Base-by-base conservation (phyloP, 768 basidiomycete genomes). In the Naganishia vaughanmartiniae region DNA sequence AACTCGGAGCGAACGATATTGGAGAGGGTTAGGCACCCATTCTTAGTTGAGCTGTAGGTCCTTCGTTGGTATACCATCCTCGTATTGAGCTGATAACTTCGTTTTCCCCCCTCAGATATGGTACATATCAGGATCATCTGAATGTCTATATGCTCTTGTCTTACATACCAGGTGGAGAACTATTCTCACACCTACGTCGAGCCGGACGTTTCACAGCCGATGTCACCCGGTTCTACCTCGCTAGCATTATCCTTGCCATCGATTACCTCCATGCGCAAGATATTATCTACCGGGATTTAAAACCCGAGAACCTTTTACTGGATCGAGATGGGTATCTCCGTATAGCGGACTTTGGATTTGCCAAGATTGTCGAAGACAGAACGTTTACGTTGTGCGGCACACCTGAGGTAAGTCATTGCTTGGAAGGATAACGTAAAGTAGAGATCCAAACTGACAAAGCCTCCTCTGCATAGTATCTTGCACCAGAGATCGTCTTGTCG, bases 121-220 rank as follows among this genome's bases (percentile, higher is more conserved):
- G 79, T 15, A 81, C 81, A 26, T 82, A 82, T 73, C 95, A 96
- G 81, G 96, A 99, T 82, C 89, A 89, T 77, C 83, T 93, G 77
- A 98, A 99, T 84, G 89, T 98, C 58, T 99, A 99, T 83, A 95
- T 99, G 92, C 84, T 99, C 72, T 88, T 98, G 84, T 94, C 92
- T 60, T 95, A 93, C 78, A 87, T 95, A 55, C 93, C 94, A 11
- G 96, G 96, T 24, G 96, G 96, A 45, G 96, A 99, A 82, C 87
- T 99, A 60, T 98, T 99, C 82, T 97, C 94, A 6, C 81, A 82
- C 67, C 87, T 98, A 45, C 90, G 96, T 70, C 88, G 96, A 57
- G 93, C 94, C 0, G 90, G 92, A 73, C 87, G 90, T 70, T 98
- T 99, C 83, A 92, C 92, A 4, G 90, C 95, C 34, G 96, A 99